These are phyloP conservation scores for Boechera divaricarpa DNA, from an alignment of 345 rosid genomes.

Conservation along the genomic window DNA sequence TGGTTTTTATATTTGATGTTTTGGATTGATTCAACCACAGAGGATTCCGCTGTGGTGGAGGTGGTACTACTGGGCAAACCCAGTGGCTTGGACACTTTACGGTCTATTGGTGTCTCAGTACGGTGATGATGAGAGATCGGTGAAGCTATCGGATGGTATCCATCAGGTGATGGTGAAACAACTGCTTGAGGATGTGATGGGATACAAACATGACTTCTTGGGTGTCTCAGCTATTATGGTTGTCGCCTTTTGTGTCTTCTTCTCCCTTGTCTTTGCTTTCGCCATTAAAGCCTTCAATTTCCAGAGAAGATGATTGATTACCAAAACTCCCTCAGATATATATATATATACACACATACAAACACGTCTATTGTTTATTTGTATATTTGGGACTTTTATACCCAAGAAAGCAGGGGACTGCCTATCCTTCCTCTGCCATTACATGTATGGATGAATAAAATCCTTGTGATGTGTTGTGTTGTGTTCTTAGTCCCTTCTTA, in stretches of 20 bases:
- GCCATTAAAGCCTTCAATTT: slow-evolving; percentile 89
- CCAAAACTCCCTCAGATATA: neutral
- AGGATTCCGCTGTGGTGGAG: slow-evolving; percentile 98
- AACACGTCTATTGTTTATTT: slow-evolving; percentile 35
- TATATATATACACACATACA: slow-evolving; percentile 26
- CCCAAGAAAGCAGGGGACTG: slow-evolving; percentile 12
- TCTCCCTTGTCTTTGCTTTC: slow-evolving; percentile 74
- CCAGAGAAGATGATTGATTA: slow-evolving; percentile 70
- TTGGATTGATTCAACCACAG: slow-evolving; percentile 48
- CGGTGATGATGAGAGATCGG: slow-evolving; percentile 56
- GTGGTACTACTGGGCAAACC: slow-evolving; percentile 99
- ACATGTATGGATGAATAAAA: slow-evolving; percentile 36
- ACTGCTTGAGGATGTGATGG: slow-evolving; percentile 61
- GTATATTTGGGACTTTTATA: slow-evolving; percentile 35
- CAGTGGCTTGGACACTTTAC: slow-evolving; percentile 89
- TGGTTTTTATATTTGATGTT: neutral
- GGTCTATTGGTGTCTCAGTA: slow-evolving; percentile 88
- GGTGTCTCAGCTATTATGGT: slow-evolving; percentile 78
- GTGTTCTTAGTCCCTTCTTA: neutral
- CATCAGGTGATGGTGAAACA: slow-evolving; percentile 55
- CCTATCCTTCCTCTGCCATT: slow-evolving; percentile 9
- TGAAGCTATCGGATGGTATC: slow-evolving; percentile 68
- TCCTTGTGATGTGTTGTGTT: neutral
- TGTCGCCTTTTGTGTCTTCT: slow-evolving; percentile 65
- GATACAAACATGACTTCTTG: slow-evolving; percentile 81